Percentiles rank a stretch among this genome's conserved stretches.
phyloP scores from a whole-genome alignment of 441 rosid genomes.

The Eruca vesicaria region DNA sequence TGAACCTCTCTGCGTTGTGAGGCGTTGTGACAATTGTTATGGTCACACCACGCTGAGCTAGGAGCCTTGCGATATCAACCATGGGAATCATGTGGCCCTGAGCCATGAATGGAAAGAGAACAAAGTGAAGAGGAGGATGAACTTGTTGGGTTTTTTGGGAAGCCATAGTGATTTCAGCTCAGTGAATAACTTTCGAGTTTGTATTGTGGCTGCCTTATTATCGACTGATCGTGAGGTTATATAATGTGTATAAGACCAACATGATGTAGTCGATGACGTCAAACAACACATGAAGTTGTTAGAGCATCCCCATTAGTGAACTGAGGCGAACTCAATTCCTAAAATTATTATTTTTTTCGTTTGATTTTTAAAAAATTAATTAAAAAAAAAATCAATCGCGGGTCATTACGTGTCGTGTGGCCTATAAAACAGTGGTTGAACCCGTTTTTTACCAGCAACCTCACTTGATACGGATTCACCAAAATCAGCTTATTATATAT shows the following conservation, averaged over 20 bases:
- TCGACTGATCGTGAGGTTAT: background rate
- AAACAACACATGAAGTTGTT: background rate
- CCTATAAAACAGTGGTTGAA: too few relatives aligned
- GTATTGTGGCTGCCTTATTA: background rate
- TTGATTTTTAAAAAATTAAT: too few relatives aligned
- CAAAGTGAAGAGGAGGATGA: constrained; percentile 33
- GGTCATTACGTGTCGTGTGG: too few relatives aligned
- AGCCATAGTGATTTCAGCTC: background rate
- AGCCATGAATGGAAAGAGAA: constrained; percentile 41
- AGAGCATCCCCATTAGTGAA: too few relatives aligned
- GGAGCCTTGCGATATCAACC: constrained; percentile 41
- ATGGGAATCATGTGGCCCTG: constrained; percentile 50
- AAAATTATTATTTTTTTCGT: too few relatives aligned
- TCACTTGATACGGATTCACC: too few relatives aligned
- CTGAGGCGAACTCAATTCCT: too few relatives aligned
- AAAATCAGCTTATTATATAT: too few relatives aligned
- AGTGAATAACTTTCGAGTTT: background rate
- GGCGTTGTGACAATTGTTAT: constrained; percentile 39
- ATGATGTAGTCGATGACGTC: background rate
- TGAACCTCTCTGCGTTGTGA: constrained; percentile 28
- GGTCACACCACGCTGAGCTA: constrained; percentile 36
- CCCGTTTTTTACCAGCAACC: too few relatives aligned
- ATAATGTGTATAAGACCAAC: background rate
- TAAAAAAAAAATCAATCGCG: too few relatives aligned
- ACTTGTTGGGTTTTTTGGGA: background rate